Base-by-base conservation (phyloP, 2,329 filamentous ascomycete genomes). In the Stagonosporopsis tanaceti region DNA sequence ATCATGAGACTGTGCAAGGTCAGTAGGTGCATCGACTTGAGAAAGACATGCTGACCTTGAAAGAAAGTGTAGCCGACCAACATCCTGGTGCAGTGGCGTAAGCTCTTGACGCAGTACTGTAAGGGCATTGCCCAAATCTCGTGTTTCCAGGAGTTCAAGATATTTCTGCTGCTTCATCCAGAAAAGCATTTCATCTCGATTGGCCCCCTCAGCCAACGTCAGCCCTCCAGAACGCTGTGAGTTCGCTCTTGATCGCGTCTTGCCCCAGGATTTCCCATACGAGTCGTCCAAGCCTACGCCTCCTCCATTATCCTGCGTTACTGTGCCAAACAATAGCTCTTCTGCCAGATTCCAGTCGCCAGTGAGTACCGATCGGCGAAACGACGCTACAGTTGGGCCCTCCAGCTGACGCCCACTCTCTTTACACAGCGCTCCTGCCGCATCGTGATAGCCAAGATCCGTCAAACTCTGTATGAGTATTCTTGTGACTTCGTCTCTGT, bases 131-230 rank as follows among this genome's bases (percentile, higher is more conserved):
- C 84, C 84, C 8, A 91, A 85, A 67, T 97, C 88, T 64, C 87
- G 83, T 68, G 83, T 81, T 75, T 98, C 93, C 40, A 99, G 80
- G 8, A 97, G 80, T 78, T 99, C 95, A 28, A 99, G 81, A 69
- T 94, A 99, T 76, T 98, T 98, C 74, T 99, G 95, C 73, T 96
- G 91, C 62, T 94, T 86, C 68, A 99, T 82, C 81, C 88, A 89
- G 75, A 98, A 97, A 44, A 89, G 85, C 90, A 99, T 94, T 50
- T 89, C 83, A 64, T 89, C 87, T 55, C 85, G 84, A 68, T 97
- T 89, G 6, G 92, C 89, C 24, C 87, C 89, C 40, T 91, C 86
- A 15, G 89, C 86, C 50, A 98, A 82, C 15, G 92, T 85, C 52
- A 99, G 80, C 2, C 89, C 91, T 39, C 69, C 64, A 2, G 67